Evolutionary conservation across 768 basidiomycete genomes (phyloP).

Genomic region (Trametes coccinea): DNA sequence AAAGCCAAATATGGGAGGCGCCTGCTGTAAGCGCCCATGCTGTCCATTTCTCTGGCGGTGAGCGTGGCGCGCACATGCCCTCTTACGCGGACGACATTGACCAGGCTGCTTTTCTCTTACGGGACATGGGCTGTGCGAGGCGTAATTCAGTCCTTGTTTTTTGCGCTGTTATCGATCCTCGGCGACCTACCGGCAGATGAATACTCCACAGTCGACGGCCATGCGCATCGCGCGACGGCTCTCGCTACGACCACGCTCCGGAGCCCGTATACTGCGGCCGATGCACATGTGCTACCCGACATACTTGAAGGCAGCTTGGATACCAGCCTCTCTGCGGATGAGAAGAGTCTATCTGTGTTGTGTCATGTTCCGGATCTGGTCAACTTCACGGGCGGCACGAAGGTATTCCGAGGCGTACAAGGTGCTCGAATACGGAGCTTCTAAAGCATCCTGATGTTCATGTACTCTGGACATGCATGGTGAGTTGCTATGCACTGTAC

Average conservation of each 20-base stretch:
- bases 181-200: not conserved
- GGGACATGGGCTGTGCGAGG: constrained; percentile 1
- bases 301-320: not conserved
- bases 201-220: not conserved
- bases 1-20: constrained; percentile 12
- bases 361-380: not conserved
- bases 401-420: not conserved
- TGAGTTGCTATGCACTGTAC: no score
- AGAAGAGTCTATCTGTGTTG: not conserved
- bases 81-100: constrained; percentile 4
- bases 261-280: no score
- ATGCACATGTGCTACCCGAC: not conserved
- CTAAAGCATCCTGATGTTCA: no score
- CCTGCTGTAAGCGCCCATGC: not conserved
- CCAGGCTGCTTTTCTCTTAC: not conserved
- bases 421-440: no score
- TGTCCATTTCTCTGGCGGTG: not conserved
- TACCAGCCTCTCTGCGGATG: not conserved
- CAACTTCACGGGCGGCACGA: not conserved
- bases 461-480: no score
- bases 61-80: not conserved
- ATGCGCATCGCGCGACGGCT: no score
- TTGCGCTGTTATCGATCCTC: not conserved
- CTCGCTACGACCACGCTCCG: no score
- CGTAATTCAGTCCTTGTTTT: not conserved